phyloP scores from a whole-genome alignment of 1,284 basidiomycete species.

The Stygiomarasmius scandens region DNA sequence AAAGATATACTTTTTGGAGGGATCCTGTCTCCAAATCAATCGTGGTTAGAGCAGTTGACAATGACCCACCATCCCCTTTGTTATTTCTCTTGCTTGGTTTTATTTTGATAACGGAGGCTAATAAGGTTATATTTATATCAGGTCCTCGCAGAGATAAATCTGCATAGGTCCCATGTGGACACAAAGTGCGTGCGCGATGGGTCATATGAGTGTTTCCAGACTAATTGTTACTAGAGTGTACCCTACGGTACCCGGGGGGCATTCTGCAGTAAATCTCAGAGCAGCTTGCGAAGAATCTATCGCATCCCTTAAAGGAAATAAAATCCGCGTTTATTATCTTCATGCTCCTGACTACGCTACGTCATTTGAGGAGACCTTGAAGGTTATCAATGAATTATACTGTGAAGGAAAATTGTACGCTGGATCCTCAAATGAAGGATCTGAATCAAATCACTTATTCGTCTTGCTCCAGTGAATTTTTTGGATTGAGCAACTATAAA shows the following conservation, averaged over 20 bases:
- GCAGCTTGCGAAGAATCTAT: slow-evolving; percentile 36
- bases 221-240: slow-evolving; percentile 30
- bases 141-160: slow-evolving; percentile 2
- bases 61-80: no score
- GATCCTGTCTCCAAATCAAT: no score
- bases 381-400: slow-evolving; percentile 41
- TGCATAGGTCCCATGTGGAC: neutral
- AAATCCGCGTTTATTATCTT: slow-evolving; percentile 31
- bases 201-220: neutral
- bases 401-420: slow-evolving; percentile 42
- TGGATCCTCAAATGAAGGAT: neutral
- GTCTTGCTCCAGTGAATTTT: slow-evolving; percentile 16
- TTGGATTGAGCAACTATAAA: slow-evolving; percentile 22
- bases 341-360: slow-evolving; percentile 16
- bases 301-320: slow-evolving; percentile 28
- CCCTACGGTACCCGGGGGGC: slow-evolving; percentile 34
- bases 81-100: no score
- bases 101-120: no score
- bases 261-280: slow-evolving; percentile 33
- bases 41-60: no score
- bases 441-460: no score
- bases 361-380: slow-evolving; percentile 32
- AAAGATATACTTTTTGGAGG: no score
- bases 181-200: slow-evolving; percentile 1
- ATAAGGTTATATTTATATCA: no score